These are phyloP conservation scores for Penicillium sp. DNA, from an alignment of 2,329 filamentous ascomycete genomes.

Conservation along the genomic window DNA sequence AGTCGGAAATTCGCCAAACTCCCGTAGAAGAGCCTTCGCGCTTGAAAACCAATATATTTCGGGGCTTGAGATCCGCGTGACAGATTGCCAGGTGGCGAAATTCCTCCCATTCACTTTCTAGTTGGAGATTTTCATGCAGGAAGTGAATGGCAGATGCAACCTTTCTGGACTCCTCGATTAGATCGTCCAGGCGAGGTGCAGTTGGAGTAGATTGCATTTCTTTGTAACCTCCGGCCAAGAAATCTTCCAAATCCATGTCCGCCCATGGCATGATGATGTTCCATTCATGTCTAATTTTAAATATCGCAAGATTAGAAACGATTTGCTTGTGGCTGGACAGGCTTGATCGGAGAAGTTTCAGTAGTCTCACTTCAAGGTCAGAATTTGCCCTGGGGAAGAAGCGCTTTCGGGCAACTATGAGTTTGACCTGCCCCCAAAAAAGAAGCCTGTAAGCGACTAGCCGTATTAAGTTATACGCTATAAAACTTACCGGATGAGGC, in stretches of 20 bases:
- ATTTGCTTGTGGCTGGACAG: conserved; percentile 7
- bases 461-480: too few species aligned
- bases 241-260: conserved; percentile 16
- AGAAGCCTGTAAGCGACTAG: neutral
- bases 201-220: neutral
- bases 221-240: conserved; percentile 3
- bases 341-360: neutral
- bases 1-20: conserved; percentile 26
- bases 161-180: conserved; percentile 11
- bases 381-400: neutral
- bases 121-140: conserved; percentile 10
- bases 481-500: neutral
- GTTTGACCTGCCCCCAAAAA: neutral
- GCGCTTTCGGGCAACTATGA: neutral
- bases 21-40: conserved; percentile 8
- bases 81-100: neutral
- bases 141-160: conserved; percentile 15
- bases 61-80: neutral
- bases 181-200: neutral
- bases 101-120: neutral
- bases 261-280: conserved; percentile 19
- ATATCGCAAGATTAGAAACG: conserved; percentile 5
- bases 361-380: neutral
- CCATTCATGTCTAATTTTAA: conserved; percentile 10
- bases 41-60: conserved; percentile 22